These are phyloP conservation scores for Puccinia polysora DNA, from an alignment of 1,284 basidiomycete genomes.

Conservation along the genomic window DNA sequence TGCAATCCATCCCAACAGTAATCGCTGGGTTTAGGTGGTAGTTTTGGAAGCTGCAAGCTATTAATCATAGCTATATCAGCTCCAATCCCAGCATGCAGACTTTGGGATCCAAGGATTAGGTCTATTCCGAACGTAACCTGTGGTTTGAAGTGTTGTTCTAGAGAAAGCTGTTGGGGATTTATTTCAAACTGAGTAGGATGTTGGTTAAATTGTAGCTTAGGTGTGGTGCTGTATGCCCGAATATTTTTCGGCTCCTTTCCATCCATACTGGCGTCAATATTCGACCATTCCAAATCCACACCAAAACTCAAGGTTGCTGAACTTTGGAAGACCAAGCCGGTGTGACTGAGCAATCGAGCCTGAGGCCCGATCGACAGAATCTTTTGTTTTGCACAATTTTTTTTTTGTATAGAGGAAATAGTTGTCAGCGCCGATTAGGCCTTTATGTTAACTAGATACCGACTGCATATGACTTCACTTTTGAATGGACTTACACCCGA, in stretches of 20 bases:
- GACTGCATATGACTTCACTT: too few relatives aligned
- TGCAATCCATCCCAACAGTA: constrained; percentile 16
- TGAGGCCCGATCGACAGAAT: constrained; percentile 39
- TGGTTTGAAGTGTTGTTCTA: constrained; percentile 36
- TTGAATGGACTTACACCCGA: constrained; percentile 21
- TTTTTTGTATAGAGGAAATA: neutral
- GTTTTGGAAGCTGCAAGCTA: constrained; percentile 4
- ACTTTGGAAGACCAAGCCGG: constrained; percentile 20
- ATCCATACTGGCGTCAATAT: constrained; percentile 21
- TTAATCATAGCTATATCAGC: constrained; percentile 17
- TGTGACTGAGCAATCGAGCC: constrained; percentile 22
- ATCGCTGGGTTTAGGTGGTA: neutral
- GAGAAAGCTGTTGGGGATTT: constrained; percentile 11
- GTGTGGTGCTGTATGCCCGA: neutral
- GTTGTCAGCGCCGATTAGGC: neutral
- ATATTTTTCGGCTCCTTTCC: neutral
- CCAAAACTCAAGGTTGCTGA: constrained; percentile 30
- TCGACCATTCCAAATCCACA: constrained; percentile 21
- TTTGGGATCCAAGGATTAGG: neutral
- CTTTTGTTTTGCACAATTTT: neutral
- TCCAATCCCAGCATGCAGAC: constrained; percentile 19
- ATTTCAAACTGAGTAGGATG: constrained; percentile 30
- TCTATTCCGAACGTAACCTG: constrained; percentile 38
- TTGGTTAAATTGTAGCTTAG: neutral
- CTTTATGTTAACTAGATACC: too few relatives aligned